phyloP scores from a whole-genome alignment of 2,329 filamentous ascomycete species.

The Talaromyces amestolkiae region DNA sequence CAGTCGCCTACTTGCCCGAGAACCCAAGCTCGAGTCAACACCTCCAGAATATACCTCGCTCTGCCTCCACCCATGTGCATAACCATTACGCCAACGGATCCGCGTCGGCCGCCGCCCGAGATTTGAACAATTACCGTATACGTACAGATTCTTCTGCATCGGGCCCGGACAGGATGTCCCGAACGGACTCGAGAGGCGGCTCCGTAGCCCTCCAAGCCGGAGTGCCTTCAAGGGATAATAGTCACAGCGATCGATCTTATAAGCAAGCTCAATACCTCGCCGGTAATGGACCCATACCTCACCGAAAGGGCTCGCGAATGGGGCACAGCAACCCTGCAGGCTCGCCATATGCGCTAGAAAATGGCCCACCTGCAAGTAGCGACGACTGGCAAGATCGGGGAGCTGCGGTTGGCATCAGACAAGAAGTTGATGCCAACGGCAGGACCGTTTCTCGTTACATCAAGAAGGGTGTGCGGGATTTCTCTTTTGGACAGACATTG shows the following conservation, averaged over 20 bases:
- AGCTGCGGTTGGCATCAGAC: constrained; percentile 77
- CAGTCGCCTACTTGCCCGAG: constrained; percentile 35
- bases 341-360: constrained; percentile 56
- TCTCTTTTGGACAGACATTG: constrained; percentile 84
- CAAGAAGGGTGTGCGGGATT: constrained; percentile 97
- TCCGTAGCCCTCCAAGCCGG: constrained; percentile 58
- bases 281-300: constrained; percentile 64
- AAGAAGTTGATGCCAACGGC: constrained; percentile 82
- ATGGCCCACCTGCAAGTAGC: constrained; percentile 62
- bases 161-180: constrained; percentile 54
- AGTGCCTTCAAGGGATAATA: constrained; percentile 66
- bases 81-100: constrained; percentile 43
- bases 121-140: constrained; percentile 51
- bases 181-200: constrained; percentile 63
- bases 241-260: constrained; percentile 67
- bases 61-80: constrained; percentile 50
- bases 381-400: constrained; percentile 97
- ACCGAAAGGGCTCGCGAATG: constrained; percentile 72
- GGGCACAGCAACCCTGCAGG: constrained; percentile 53
- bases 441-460: constrained; percentile 77
- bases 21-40: constrained; percentile 35
- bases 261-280: constrained; percentile 57
- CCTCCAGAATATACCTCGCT: constrained; percentile 40
- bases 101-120: constrained; percentile 37
- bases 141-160: constrained; percentile 60